phyloP scores from a whole-genome alignment of 208 protist genomes.

The Spironucleus salmonicida region DNA sequence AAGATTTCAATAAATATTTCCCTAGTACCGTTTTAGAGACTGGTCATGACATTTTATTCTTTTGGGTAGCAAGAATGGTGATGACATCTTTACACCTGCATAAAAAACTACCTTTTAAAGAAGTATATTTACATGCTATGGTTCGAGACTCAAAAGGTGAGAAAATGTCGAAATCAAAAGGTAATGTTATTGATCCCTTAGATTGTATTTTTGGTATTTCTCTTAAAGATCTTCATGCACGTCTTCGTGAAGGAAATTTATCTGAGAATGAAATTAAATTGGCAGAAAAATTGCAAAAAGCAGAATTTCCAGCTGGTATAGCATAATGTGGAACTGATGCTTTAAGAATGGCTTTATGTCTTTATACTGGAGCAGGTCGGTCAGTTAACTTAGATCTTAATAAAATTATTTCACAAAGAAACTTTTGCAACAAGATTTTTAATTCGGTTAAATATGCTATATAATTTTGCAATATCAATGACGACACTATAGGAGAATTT shows the following conservation, averaged over 20 bases:
- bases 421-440: constrained; percentile 47
- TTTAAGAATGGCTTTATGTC: constrained; percentile 87
- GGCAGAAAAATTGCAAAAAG: constrained; percentile 31
- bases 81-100: constrained; percentile 90
- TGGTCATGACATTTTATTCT: constrained; percentile 98
- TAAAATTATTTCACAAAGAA: constrained; percentile 65
- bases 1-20: constrained; percentile 80
- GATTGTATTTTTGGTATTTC: constrained; percentile 89
- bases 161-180: constrained; percentile 98
- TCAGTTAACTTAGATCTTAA: constrained; percentile 91
- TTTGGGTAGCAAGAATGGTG: constrained; percentile 99
- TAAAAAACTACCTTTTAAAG: constrained; percentile 53
- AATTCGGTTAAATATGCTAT: constrained; percentile 75
- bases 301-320: constrained; percentile 53
- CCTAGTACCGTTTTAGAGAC: constrained; percentile 89
- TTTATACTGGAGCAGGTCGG: constrained; percentile 63
- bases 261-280: constrained; percentile 38
- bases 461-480: not conserved
- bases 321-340: constrained; percentile 93
- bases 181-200: constrained; percentile 99
- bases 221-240: constrained; percentile 68
- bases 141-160: constrained; percentile 93
- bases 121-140: constrained; percentile 92
- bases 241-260: constrained; percentile 54
- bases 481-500: not conserved